These are phyloP conservation scores for Pterulicium gracile DNA, from an alignment of 1,284 basidiomycete species.

Conservation along the genomic window DNA sequence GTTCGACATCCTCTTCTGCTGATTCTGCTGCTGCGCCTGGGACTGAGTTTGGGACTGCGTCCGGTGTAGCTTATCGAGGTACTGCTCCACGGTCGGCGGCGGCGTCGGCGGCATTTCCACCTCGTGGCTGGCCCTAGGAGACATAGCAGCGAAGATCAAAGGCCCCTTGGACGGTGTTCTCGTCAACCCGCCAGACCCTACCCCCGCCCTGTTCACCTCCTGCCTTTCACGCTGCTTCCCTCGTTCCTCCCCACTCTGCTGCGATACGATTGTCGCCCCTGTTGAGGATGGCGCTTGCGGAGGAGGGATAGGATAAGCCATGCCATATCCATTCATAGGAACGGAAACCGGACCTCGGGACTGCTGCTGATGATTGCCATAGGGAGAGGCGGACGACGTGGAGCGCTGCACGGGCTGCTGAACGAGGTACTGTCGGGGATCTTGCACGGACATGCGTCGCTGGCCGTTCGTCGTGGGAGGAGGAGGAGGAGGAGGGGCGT, in stretches of 20 bases:
- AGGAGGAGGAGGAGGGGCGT: neutral
- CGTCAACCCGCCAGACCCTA: neutral
- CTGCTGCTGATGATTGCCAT: too few species aligned
- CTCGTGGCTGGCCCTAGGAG: conserved; percentile 7
- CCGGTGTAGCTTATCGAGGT: neutral
- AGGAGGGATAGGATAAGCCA: too few species aligned
- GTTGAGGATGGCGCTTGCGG: too few species aligned
- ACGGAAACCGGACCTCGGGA: too few species aligned
- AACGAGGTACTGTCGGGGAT: neutral
- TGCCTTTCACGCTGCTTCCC: neutral
- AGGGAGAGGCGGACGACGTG: too few species aligned
- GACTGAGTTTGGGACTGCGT: too few species aligned
- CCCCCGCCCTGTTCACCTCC: neutral
- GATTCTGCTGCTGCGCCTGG: too few species aligned
- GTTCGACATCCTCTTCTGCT: too few species aligned
- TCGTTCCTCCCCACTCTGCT: too few species aligned
- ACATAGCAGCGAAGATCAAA: conserved; percentile 28
- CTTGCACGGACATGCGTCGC: conserved; percentile 1
- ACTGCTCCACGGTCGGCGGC: neutral
- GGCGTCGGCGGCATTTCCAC: neutral
- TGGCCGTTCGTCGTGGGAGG: neutral
- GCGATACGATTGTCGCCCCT: too few species aligned
- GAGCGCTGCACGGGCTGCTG: neutral
- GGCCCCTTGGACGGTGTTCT: conserved; percentile 12
- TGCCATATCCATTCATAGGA: too few species aligned